Conservation (phyloP, 2,329 filamentous ascomycete species). For the Colletotrichum abscissum region DNA sequence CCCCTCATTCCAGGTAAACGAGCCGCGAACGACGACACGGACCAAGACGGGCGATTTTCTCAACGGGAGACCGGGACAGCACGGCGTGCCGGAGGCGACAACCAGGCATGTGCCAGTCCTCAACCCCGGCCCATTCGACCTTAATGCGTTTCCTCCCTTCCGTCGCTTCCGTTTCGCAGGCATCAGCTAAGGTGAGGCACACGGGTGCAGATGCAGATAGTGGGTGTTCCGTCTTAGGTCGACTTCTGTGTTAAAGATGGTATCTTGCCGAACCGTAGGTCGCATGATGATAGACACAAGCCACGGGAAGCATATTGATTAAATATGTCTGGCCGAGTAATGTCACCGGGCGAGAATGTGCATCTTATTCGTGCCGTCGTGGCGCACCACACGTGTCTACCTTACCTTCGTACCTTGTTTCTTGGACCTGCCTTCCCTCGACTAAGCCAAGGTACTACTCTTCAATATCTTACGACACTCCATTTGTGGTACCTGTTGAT, state of each 20-base stretch:
- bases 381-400: neutral
- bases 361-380: neutral
- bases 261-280: neutral
- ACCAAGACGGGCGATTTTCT: neutral
- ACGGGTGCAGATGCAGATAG: neutral
- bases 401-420: neutral
- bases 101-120: slow-evolving; percentile 10
- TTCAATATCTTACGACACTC: neutral
- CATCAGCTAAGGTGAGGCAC: neutral
- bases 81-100: neutral
- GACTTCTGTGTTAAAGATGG: too few relatives aligned
- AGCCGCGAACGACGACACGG: slow-evolving; percentile 13
- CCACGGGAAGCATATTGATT: slow-evolving; percentile 12
- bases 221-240: neutral
- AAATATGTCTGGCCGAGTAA: neutral
- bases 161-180: slow-evolving; percentile 22
- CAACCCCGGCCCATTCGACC: neutral
- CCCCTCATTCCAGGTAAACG: slow-evolving; percentile 11
- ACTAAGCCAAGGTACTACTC: neutral
- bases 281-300: neutral
- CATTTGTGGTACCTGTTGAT: neutral
- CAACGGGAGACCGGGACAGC: neutral
- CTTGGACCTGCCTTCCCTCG: neutral
- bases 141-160: slow-evolving; percentile 3
- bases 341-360: neutral